Evolutionary conservation across 2,329 filamentous ascomycete genomes (phyloP).

Genomic region (Chaetomiaceae sp.): DNA sequence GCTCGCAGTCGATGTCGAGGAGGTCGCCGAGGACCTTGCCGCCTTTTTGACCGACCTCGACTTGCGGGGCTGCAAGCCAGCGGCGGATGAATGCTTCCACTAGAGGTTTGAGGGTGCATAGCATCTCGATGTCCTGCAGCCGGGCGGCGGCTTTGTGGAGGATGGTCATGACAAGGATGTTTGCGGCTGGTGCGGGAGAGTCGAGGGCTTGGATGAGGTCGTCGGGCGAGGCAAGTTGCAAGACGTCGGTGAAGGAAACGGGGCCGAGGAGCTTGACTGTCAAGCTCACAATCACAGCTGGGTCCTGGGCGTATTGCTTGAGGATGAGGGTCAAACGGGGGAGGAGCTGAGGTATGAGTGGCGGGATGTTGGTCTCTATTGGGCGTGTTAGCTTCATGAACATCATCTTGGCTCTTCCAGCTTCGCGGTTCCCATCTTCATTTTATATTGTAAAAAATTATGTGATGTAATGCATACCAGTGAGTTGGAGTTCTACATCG

Average conservation of each 20-base stretch:
- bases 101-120: slow-evolving; percentile 46
- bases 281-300: slow-evolving; percentile 46
- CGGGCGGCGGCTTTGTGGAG: slow-evolving; percentile 49
- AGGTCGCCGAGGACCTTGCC: slow-evolving; percentile 48
- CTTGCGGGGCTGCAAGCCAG: slow-evolving; percentile 51
- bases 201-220: slow-evolving; percentile 48
- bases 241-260: slow-evolving; percentile 46
- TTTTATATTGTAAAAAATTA: no score
- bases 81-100: slow-evolving; percentile 44
- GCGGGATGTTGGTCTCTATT: slow-evolving; percentile 47
- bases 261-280: slow-evolving; percentile 53
- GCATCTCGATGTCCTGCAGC: slow-evolving; percentile 44
- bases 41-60: slow-evolving; percentile 52
- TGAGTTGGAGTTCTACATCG: slow-evolving; percentile 55
- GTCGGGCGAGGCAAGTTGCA: slow-evolving; percentile 48
- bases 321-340: slow-evolving; percentile 51
- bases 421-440: no score
- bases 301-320: slow-evolving; percentile 46
- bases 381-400: background rate
- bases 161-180: slow-evolving; percentile 53
- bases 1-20: slow-evolving; percentile 50
- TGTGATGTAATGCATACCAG: slow-evolving; percentile 36
- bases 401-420: fast-evolving
- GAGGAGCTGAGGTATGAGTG: slow-evolving; percentile 49
- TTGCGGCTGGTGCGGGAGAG: slow-evolving; percentile 51